phyloP scores from a whole-genome alignment of 2,329 filamentous ascomycete genomes.

The Ceratocystis albifundus region DNA sequence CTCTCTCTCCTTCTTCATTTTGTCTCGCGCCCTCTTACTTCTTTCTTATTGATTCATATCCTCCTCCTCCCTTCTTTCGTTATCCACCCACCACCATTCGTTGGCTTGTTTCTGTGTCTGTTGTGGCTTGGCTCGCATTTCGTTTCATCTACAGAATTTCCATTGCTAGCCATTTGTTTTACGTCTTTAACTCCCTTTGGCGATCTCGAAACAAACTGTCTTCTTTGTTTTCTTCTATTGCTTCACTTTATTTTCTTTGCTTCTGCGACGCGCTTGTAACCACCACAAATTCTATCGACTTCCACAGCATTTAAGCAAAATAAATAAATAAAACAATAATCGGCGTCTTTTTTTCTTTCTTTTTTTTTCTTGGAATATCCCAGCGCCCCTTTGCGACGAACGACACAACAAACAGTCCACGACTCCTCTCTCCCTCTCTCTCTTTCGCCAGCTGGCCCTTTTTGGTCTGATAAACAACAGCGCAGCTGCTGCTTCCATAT shows the following conservation, averaged over 20 bases:
- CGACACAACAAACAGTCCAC: neutral
- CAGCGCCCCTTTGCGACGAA: neutral
- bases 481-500: neutral
- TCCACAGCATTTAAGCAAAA: neutral
- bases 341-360: neutral
- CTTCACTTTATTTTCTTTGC: conserved; percentile 14
- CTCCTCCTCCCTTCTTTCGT: neutral
- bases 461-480: neutral
- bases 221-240: conserved; percentile 14
- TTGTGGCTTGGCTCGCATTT: conserved; percentile 2
- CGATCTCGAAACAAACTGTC: conserved; percentile 12
- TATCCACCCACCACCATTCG: neutral
- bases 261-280: conserved; percentile 20
- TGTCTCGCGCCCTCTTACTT: neutral
- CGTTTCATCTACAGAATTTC: conserved; percentile 17
- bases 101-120: neutral
- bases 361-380: neutral
- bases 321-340: neutral
- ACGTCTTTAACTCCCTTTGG: conserved; percentile 1
- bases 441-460: neutral
- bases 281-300: neutral
- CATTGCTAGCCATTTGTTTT: conserved; percentile 6
- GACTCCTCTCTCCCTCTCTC: neutral
- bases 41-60: neutral
- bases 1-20: neutral